Evolutionary conservation across 768 basidiomycete species (phyloP).

Genomic region (Pleurotus ostreatus): DNA sequence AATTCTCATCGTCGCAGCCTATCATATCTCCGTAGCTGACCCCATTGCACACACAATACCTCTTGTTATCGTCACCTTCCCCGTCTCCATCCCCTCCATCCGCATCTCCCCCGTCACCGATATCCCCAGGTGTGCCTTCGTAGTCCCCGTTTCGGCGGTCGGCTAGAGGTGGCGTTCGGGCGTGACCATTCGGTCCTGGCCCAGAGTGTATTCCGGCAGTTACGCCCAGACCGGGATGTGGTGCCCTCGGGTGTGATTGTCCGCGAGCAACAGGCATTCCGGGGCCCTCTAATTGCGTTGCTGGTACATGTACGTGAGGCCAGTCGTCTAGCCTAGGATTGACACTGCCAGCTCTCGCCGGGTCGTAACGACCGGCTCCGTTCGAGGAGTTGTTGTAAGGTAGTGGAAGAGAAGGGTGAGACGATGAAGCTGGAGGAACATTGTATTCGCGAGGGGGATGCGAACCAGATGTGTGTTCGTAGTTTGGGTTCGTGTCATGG

Average conservation of each 20-base stretch:
- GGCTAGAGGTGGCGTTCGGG: neutral
- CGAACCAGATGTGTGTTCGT: slow-evolving; percentile 18
- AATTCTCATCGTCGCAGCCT: slow-evolving; percentile 79
- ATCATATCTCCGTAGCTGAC: slow-evolving; percentile 94
- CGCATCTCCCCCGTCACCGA: slow-evolving; percentile 24
- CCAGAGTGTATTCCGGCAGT: neutral
- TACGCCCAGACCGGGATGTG: slow-evolving; percentile 10
- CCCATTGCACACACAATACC: slow-evolving; percentile 84
- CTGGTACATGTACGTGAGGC: slow-evolving; percentile 40
- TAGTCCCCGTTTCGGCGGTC: slow-evolving; percentile 8
- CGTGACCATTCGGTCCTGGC: neutral
- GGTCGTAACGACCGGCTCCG: slow-evolving; percentile 26
- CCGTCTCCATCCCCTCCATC: slow-evolving; percentile 56
- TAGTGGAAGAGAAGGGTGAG: slow-evolving; percentile 53
- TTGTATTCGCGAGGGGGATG: slow-evolving; percentile 33
- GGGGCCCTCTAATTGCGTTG: slow-evolving; percentile 65
- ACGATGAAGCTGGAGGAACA: slow-evolving; percentile 45
- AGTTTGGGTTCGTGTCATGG: slow-evolving; percentile 29
- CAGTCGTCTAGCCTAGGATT: slow-evolving; percentile 31
- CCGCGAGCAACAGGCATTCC: slow-evolving; percentile 69
- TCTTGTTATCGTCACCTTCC: slow-evolving; percentile 57
- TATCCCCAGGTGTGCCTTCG: slow-evolving; percentile 1
- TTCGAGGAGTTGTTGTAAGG: slow-evolving; percentile 22
- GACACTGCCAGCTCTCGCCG: neutral
- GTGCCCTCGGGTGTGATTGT: slow-evolving; percentile 7